Evolutionary conservation across 1,284 basidiomycete species (phyloP).

Genomic region (Cutaneotrichosporon dermatis): DNA sequence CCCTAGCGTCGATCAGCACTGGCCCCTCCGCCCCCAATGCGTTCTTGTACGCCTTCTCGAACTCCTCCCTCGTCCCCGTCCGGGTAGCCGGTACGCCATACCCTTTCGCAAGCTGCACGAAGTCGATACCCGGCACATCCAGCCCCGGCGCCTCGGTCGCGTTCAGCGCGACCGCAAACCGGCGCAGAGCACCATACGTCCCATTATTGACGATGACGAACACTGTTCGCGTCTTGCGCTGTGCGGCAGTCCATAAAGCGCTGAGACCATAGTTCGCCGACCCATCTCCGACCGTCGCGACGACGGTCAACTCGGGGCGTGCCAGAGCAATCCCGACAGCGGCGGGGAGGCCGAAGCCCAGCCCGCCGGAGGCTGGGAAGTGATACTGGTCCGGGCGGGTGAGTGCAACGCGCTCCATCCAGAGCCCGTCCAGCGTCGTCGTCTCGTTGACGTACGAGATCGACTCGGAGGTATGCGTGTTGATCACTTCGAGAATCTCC

Average conservation of each 20-base stretch:
- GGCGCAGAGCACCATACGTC: constrained; percentile 13
- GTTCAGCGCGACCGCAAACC: constrained; percentile 7
- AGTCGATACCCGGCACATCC: constrained; percentile 17
- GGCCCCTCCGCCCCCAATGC: constrained; percentile 7
- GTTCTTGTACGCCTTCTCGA: constrained; percentile 7
- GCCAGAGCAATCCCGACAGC: constrained; percentile 11
- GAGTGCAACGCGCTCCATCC: constrained; percentile 6
- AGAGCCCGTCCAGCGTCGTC: constrained; percentile 9
- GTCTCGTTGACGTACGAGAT: constrained; percentile 16
- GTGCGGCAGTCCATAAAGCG: constrained; percentile 10
- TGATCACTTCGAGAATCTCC: constrained; percentile 5
- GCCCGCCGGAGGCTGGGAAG: constrained; percentile 14
- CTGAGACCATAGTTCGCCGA: constrained; percentile 13
- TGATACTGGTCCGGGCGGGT: constrained; percentile 4
- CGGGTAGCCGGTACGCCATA: constrained; percentile 11
- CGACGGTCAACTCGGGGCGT: constrained; percentile 8
- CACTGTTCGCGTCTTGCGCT: constrained; percentile 4
- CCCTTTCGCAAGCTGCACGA: constrained; percentile 8
- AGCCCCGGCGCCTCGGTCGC: constrained; percentile 5
- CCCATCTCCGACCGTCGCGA: constrained; percentile 13
- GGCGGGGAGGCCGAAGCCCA: constrained; percentile 15
- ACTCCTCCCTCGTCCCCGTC: neutral
- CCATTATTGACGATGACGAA: constrained; percentile 17
- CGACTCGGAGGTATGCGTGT: neutral
- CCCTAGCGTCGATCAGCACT: constrained; percentile 11